Evolutionary conservation across 1,139 yeast genomes (phyloP), one percentile per base, ranked within the genome.

Genomic region (Candida labiduridarum): DNA sequence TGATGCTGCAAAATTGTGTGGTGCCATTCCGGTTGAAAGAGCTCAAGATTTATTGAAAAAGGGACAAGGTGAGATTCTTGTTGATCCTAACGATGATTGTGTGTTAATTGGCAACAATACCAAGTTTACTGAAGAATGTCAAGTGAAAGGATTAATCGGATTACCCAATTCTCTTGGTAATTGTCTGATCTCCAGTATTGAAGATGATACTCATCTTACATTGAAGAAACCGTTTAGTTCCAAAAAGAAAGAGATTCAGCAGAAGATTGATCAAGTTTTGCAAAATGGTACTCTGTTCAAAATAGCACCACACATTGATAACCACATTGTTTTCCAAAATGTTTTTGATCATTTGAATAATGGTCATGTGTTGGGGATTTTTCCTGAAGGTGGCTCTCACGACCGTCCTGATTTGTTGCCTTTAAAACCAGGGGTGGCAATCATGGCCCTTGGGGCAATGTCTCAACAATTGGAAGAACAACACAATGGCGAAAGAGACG

Each of bases 11-110:
- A 69, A 73, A 50, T 67, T 83, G 57, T 78, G 85, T 2, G 79
- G 84, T 44, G 82, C 89, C 2, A 85, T 86, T 40, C 90, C 91
- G 0, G 92, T 87, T 15, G 87, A 85, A 50, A 69, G 92, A 59
- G 85, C 89, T 2, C 92, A 86, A 64, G 94, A 87, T 63, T 67
- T 83, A 49, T 65, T 87, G 53, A 70, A 67, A 42, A 56, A 65
- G 5, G 82, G 74, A 4, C 60, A 63, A 1, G 87, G 89, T 3
- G 72, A 68, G 19, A 79, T 85, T 8, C 64, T 69, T 16, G 44
- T 61, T 31, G 62, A 63, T 22, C 54, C 59, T 3, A 68, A 71
- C 45, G 65, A 54, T 65, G 39, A 63, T 69, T n/a, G 67, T 72
- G 19, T 48, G n/a, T 42, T 64, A 10, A 47, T 61, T 29, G 87